A percentile compares a stretch with the other conserved stretches of the same genome.
Evolutionary conservation across 75 land plant genomes (phyloP).

Genomic region (Chamaecyparis obtusa): DNA sequence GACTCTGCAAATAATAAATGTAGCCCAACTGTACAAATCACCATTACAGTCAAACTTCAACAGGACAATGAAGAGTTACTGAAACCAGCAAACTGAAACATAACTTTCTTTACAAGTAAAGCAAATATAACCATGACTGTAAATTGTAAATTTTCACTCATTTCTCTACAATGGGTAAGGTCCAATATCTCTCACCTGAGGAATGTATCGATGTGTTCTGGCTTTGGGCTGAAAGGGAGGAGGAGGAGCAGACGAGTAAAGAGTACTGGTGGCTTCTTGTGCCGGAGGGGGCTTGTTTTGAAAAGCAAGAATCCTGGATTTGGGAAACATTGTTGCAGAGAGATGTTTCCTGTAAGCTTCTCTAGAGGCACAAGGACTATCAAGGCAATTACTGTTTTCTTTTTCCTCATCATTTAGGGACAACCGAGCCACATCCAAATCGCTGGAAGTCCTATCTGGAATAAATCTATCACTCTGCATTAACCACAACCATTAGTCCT

Average conservation of each 20-base stretch:
- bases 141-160: too few relatives aligned
- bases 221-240: neutral
- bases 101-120: too few relatives aligned
- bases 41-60: too few relatives aligned
- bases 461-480: slow-evolving; percentile 33
- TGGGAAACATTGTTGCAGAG: slow-evolving; percentile 23
- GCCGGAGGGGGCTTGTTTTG: slow-evolving; percentile 54
- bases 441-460: slow-evolving; percentile 55
- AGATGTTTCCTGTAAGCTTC: slow-evolving; percentile 48
- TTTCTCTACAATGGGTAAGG: too few relatives aligned
- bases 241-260: slow-evolving; percentile 20
- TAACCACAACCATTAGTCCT: neutral
- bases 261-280: slow-evolving; percentile 15
- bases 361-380: slow-evolving; percentile 19
- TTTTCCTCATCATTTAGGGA: slow-evolving; percentile 29
- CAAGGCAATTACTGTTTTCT: neutral
- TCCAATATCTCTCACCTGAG: neutral
- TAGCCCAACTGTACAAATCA: too few relatives aligned
- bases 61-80: too few relatives aligned
- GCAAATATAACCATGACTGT: too few relatives aligned
- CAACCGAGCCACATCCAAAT: slow-evolving; percentile 45
- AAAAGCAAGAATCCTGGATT: slow-evolving; percentile 47
- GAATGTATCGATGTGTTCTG: slow-evolving; percentile 30
- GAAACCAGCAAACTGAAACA: too few relatives aligned
- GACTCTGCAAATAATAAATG: too few relatives aligned